Percentiles rank a stretch among this genome's conserved stretches.
phyloP scores from a whole-genome alignment of 768 basidiomycete species.

The Termitomyces sp. region DNA sequence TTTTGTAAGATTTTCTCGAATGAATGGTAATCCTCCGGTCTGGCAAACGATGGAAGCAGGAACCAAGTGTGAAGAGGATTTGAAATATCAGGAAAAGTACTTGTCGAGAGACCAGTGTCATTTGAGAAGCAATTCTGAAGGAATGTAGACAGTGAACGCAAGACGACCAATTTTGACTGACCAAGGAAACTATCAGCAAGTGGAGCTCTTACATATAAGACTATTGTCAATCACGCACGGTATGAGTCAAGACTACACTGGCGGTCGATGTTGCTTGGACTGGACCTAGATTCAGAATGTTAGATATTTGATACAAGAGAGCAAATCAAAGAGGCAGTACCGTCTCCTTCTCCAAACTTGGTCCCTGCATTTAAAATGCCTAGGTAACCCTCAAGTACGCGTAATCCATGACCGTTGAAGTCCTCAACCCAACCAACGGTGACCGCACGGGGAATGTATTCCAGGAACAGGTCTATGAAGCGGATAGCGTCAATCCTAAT shows the following conservation, averaged over 20 bases:
- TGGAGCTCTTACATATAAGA: neutral
- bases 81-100: slow-evolving; percentile 1
- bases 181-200: neutral
- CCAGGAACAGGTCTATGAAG: slow-evolving; percentile 70
- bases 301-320: neutral
- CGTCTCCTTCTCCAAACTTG: slow-evolving; percentile 51
- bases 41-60: slow-evolving; percentile 53
- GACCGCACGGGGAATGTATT: slow-evolving; percentile 60
- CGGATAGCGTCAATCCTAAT: slow-evolving; percentile 87
- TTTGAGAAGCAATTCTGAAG: slow-evolving; percentile 41
- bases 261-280: slow-evolving; percentile 52
- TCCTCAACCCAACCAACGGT: slow-evolving; percentile 60
- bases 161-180: slow-evolving; percentile 75
- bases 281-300: slow-evolving; percentile 21
- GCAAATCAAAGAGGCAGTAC: slow-evolving; percentile 21
- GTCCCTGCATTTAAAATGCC: slow-evolving; percentile 70
- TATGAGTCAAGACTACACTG: slow-evolving; percentile 57
- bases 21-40: slow-evolving; percentile 40
- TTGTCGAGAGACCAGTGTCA: slow-evolving; percentile 9
- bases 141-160: slow-evolving; percentile 68
- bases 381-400: slow-evolving; percentile 75
- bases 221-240: slow-evolving; percentile 35
- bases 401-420: slow-evolving; percentile 47
- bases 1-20: slow-evolving; percentile 46
- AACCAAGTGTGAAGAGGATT: slow-evolving; percentile 50